Percentiles rank a stretch among this genome's conserved stretches.
phyloP scores from a whole-genome alignment of 176 grass and related monocot genomes.

The Saccharum spontaneum region DNA sequence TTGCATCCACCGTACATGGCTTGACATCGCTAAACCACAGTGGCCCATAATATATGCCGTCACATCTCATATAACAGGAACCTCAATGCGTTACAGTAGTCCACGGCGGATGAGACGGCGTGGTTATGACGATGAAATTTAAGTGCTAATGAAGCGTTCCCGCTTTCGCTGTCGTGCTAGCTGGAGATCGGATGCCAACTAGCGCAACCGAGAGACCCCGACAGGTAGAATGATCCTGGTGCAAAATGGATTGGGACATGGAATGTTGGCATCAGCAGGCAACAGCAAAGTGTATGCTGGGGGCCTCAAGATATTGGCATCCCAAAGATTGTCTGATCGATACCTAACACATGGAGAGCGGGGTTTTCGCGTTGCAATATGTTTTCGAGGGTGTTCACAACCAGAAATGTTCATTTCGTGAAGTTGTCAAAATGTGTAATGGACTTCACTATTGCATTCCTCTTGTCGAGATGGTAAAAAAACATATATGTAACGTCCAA shows the following conservation, averaged over 20 bases:
- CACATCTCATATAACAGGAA: not conserved
- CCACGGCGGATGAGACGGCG: not conserved
- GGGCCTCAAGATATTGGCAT: not conserved
- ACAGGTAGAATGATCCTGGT: not conserved
- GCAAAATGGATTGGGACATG: too few relatives aligned
- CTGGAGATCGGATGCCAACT: constrained; percentile 1
- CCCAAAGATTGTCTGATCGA: not conserved
- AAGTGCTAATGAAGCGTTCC: not conserved
- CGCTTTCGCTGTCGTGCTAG: not conserved
- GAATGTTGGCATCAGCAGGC: not conserved
- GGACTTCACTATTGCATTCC: too few relatives aligned
- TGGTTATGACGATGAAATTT: not conserved
- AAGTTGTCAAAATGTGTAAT: too few relatives aligned
- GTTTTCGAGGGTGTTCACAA: too few relatives aligned
- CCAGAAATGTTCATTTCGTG: too few relatives aligned
- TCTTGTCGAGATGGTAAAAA: too few relatives aligned
- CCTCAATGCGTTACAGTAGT: not conserved
- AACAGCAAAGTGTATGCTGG: not conserved
- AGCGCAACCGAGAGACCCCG: not conserved
- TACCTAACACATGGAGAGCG: not conserved
- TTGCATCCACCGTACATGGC: not conserved
- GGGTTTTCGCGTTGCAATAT: not conserved
- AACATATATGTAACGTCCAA: too few relatives aligned
- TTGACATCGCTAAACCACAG: not conserved
- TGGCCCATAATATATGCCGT: not conserved